phyloP scores from a whole-genome alignment of 2,329 filamentous ascomycete genomes.

The Trichophyton schoenleinii region DNA sequence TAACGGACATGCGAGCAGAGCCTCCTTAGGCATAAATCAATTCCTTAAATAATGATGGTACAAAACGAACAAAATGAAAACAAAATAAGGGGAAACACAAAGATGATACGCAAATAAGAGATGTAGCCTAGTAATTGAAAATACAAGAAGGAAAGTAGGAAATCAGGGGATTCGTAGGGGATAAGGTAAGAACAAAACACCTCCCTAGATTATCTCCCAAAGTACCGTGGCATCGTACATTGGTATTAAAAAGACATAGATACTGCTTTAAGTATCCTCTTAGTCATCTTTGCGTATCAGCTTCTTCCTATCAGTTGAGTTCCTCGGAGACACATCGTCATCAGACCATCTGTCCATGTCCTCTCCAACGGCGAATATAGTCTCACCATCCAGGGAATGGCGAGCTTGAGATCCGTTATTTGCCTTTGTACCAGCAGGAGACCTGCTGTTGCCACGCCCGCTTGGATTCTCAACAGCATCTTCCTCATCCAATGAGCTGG shows the following conservation, averaged over 20 bases:
- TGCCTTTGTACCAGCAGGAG: constrained; percentile 35
- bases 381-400: constrained; percentile 71
- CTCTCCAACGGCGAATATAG: constrained; percentile 83
- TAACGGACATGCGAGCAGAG: background rate
- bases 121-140: background rate
- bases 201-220: constrained; percentile 6
- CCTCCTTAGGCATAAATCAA: background rate
- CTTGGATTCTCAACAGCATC: constrained; percentile 29
- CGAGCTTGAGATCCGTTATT: constrained; percentile 29
- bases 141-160: background rate
- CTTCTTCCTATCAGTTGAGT: constrained; percentile 39
- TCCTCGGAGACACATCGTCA: constrained; percentile 44
- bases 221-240: background rate
- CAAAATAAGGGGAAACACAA: background rate
- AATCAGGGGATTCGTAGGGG: background rate
- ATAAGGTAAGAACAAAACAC: background rate
- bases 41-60: background rate
- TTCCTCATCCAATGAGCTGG: constrained; percentile 57
- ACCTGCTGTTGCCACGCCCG: constrained; percentile 20
- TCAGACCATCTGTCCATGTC: constrained; percentile 79
- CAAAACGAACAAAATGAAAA: background rate
- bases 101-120: background rate
- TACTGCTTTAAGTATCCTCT: background rate
- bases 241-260: background rate
- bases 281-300: constrained; percentile 36